phyloP scores from a whole-genome alignment of 257 asterid genomes.

The Solanum acaule region DNA sequence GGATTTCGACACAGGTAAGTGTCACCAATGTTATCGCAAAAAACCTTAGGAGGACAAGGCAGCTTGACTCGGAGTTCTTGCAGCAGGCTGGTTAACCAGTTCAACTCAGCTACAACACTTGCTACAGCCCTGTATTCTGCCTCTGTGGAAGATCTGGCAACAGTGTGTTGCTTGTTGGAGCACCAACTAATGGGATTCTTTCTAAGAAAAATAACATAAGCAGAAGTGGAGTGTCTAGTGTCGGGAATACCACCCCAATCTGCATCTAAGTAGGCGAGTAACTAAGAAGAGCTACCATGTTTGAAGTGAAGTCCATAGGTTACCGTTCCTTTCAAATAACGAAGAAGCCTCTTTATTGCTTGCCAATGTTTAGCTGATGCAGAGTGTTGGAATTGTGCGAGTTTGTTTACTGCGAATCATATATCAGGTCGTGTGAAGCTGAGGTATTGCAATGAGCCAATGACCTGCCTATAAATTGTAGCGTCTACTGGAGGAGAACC shows the following conservation, averaged over 20 bases:
- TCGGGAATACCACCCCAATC: neutral
- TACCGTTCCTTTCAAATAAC: neutral
- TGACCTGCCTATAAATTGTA: neutral
- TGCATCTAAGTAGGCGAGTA: neutral
- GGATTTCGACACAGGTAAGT: too few relatives aligned
- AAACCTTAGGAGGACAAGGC: neutral
- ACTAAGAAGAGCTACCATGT: neutral
- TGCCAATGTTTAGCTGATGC: neutral
- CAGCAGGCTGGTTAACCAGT: neutral
- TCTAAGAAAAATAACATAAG: neutral
- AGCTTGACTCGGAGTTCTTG: neutral
- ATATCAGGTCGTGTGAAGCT: neutral
- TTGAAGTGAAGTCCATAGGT: neutral
- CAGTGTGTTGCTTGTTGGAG: neutral
- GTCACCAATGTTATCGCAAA: neutral
- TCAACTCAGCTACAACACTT: neutral
- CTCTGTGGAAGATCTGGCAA: neutral
- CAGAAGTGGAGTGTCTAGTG: neutral
- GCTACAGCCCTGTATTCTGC: neutral
- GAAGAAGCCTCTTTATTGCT: neutral
- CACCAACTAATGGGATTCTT: neutral
- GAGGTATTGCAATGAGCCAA: neutral
- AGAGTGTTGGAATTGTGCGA: neutral
- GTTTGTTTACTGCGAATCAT: neutral
- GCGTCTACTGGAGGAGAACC: neutral